A percentile compares a stretch with the other conserved stretches of the same genome.
Conservation (phyloP, 2,329 filamentous ascomycete species). For the Purpureocillium takamizusanense region DNA sequence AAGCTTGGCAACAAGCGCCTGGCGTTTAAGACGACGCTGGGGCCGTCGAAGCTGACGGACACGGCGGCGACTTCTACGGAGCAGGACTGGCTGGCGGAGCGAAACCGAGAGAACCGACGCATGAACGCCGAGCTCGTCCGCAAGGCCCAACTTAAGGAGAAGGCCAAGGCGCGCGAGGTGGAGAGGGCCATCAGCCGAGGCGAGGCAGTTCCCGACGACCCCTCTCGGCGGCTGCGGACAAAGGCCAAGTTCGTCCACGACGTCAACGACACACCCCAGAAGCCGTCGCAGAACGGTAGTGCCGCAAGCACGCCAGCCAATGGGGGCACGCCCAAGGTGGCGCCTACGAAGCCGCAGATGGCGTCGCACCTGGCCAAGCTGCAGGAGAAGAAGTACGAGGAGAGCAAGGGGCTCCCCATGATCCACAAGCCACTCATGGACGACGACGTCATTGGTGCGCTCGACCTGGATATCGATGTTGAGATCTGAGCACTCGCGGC, state of each 20-base stretch:
- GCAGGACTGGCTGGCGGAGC: slow-evolving; percentile 72
- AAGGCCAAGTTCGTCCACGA: slow-evolving; percentile 61
- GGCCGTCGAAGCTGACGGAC: slow-evolving; percentile 41
- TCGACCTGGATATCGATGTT: slow-evolving; percentile 89
- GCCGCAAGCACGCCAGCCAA: slow-evolving; percentile 42
- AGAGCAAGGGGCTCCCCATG: slow-evolving; percentile 53
- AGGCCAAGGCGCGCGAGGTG: slow-evolving; percentile 50
- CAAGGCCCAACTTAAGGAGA: slow-evolving; percentile 78
- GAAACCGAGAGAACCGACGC: slow-evolving; percentile 78
- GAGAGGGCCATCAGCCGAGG: slow-evolving; percentile 55
- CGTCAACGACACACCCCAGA: slow-evolving; percentile 40
- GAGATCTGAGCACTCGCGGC: slow-evolving; percentile 51
- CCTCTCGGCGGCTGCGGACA: slow-evolving; percentile 54
- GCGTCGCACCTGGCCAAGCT: slow-evolving; percentile 46
- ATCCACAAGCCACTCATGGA: slow-evolving; percentile 77
- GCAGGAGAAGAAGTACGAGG: slow-evolving; percentile 40
- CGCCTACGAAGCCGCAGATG: slow-evolving; percentile 30
- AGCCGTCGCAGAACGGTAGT: slow-evolving; percentile 36
- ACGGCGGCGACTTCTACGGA: slow-evolving; percentile 46
- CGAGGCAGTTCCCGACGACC: slow-evolving; percentile 50
- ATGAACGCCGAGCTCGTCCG: slow-evolving; percentile 86
- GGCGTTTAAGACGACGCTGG: slow-evolving; percentile 61
- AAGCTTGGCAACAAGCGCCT: slow-evolving; percentile 59
- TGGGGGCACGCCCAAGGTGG: slow-evolving; percentile 37
- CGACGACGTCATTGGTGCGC: slow-evolving; percentile 81